These are phyloP conservation scores for Vanrija sp. DNA, from an alignment of 1,284 basidiomycete genomes.

Conservation along the genomic window DNA sequence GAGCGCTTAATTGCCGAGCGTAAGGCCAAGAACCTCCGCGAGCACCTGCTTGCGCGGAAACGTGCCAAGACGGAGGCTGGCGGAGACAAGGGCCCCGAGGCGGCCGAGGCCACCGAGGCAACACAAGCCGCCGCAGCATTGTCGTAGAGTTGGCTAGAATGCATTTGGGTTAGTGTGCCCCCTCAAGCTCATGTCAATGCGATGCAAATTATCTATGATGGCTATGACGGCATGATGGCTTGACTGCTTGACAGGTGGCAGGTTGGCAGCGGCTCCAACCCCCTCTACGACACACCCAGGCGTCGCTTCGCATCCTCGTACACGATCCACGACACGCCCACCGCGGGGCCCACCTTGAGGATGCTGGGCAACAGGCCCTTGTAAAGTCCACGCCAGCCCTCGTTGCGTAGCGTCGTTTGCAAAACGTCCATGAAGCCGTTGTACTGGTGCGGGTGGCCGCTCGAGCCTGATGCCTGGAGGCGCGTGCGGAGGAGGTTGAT, in stretches of 20 bases:
- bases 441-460: constrained; percentile 85
- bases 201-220: constrained; percentile 12
- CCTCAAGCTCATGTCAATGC: constrained; percentile 1
- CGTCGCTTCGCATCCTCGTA: constrained; percentile 46
- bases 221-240: constrained; percentile 2
- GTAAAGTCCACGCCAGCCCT: constrained; percentile 94
- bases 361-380: constrained; percentile 84
- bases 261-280: not conserved
- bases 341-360: constrained; percentile 91
- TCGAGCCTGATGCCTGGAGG: constrained; percentile 90
- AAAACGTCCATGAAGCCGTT: constrained; percentile 83
- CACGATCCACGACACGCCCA: constrained; percentile 90
- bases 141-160: not conserved
- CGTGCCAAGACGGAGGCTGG: constrained; percentile 1
- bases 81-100: not conserved
- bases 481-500: constrained; percentile 91
- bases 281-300: constrained; percentile 34
- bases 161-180: not conserved
- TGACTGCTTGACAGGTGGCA: not conserved
- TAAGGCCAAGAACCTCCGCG: constrained; percentile 13
- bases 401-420: constrained; percentile 71
- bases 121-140: not conserved
- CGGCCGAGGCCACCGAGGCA: not conserved
- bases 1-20: constrained; percentile 34
- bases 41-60: constrained; percentile 15